Conservation (phyloP, 2,329 filamentous ascomycete species). For the Exophiala sp. region DNA sequence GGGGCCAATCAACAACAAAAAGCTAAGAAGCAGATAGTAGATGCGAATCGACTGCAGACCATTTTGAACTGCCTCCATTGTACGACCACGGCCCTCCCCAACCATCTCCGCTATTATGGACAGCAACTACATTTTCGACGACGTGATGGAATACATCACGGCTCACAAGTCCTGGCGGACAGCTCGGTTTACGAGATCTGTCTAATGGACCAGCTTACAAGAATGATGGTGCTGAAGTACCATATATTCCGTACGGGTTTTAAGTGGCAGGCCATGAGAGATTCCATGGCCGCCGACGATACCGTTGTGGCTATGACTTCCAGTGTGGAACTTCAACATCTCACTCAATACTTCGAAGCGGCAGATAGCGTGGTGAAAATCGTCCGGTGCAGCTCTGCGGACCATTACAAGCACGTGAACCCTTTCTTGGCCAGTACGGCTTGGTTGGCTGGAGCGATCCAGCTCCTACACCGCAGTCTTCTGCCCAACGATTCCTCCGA, state of each 20-base stretch:
- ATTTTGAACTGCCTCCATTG: too few relatives aligned
- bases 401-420: conserved; percentile 33
- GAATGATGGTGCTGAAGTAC: conserved; percentile 1
- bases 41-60: background rate
- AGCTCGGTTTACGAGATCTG: background rate
- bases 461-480: conserved; percentile 27
- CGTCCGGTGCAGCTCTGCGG: conserved; percentile 24
- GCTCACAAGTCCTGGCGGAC: background rate
- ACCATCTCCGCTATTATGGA: too few relatives aligned
- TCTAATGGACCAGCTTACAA: too few relatives aligned
- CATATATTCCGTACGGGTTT: conserved; percentile 25
- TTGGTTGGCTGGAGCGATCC: conserved; percentile 34
- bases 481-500: background rate
- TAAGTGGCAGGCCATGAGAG: conserved; percentile 6
- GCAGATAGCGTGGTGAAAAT: conserved; percentile 32
- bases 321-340: conserved; percentile 1
- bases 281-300: background rate
- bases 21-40: background rate
- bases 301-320: background rate
- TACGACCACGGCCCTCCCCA: too few relatives aligned
- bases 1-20: too few relatives aligned
- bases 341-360: conserved; percentile 32
- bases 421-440: conserved; percentile 35
- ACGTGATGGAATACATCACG: too few relatives aligned
- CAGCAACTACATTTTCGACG: too few relatives aligned